Evolutionary conservation across 768 basidiomycete genomes (phyloP), one percentile per base, ranked within the genome.

Genomic region (Termitomyces sp.): DNA sequence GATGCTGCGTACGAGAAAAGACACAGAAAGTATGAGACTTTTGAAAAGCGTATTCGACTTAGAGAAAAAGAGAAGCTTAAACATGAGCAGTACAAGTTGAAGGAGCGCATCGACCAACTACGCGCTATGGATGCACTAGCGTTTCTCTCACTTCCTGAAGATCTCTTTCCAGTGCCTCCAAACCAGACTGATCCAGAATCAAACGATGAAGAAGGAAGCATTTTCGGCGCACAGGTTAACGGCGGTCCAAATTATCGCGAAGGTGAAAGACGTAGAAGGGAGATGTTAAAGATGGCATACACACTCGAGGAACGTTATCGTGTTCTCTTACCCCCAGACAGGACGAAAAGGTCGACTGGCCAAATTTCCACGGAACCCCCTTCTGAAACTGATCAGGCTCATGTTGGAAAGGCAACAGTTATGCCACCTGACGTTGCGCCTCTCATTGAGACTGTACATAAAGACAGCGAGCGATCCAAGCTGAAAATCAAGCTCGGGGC

Each of bases 1-100:
- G 93, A 96, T 72, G 82, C 82, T 26, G 82, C 82, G 7, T 96
- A 94, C 68, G 83, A 89, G 71, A 86, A 85, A 63, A 83, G 91
- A 47, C 93, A 96, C 72, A 82, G 86, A 54, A 93, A 91, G 69
- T 94, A 91, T 71, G 93, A 95, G 70, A 82, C 81, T 14, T 88
- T 91, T 60, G 94, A 95, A 72, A 92, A 91, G 69, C 83, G 92
- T 8, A 85, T 88, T 68, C 87, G 93, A 4, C 75, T 91, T 36
- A 84, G 93, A 56, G 93, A 95, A 74, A 93, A 93, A 72, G 93
- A 96, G 73, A 93, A 93, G 69, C 82, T 95, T 56, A 88, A 90
- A 72, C 88, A 93, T 64, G 93, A 95, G 68, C 91, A 93, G 65
- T 93, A 94, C 75, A 93, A 93, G 69, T 84, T 96, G 67, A 89